These are phyloP conservation scores for Boletus eberwhitei DNA, from an alignment of 768 basidiomycete species.

Conservation along the genomic window DNA sequence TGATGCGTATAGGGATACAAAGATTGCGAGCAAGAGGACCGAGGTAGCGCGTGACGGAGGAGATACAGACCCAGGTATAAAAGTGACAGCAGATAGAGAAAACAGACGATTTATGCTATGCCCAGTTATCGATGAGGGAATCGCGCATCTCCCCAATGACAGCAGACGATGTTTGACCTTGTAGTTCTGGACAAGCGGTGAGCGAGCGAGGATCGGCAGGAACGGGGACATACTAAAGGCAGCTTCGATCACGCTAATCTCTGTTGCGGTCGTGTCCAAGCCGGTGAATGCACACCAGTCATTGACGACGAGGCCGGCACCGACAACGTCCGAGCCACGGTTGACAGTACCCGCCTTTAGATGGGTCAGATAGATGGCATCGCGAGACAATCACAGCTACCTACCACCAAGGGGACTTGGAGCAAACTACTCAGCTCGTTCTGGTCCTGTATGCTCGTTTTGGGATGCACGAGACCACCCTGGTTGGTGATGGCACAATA, in stretches of 20 bases:
- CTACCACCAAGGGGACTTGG: slow-evolving; percentile 90
- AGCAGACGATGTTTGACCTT: slow-evolving; percentile 78
- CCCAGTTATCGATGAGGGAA: slow-evolving; percentile 89
- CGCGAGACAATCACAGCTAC: slow-evolving; percentile 30
- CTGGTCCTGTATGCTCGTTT: slow-evolving; percentile 95
- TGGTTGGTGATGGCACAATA: slow-evolving; percentile 96
- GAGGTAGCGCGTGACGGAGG: neutral
- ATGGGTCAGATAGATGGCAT: neutral
- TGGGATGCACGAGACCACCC: slow-evolving; percentile 96
- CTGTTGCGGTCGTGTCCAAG: slow-evolving; percentile 98
- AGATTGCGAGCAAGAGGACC: slow-evolving; percentile 14
- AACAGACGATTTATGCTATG: slow-evolving; percentile 40
- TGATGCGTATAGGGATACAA: slow-evolving; percentile 19
- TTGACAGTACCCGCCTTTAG: slow-evolving; percentile 94
- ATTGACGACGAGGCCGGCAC: slow-evolving; percentile 96
- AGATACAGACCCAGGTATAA: slow-evolving; percentile 8
- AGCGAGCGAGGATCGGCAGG: neutral
- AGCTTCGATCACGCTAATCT: slow-evolving; percentile 97
- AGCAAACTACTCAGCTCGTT: slow-evolving; percentile 93
- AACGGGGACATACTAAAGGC: slow-evolving; percentile 75
- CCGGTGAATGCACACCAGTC: slow-evolving; percentile 99
- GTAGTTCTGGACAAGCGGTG: slow-evolving; percentile 56
- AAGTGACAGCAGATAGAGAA: neutral
- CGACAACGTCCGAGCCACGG: slow-evolving; percentile 96
- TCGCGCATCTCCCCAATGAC: slow-evolving; percentile 92